These are phyloP conservation scores for Leptographium flavum DNA, from an alignment of 2,329 filamentous ascomycete species.

Conservation along the genomic window DNA sequence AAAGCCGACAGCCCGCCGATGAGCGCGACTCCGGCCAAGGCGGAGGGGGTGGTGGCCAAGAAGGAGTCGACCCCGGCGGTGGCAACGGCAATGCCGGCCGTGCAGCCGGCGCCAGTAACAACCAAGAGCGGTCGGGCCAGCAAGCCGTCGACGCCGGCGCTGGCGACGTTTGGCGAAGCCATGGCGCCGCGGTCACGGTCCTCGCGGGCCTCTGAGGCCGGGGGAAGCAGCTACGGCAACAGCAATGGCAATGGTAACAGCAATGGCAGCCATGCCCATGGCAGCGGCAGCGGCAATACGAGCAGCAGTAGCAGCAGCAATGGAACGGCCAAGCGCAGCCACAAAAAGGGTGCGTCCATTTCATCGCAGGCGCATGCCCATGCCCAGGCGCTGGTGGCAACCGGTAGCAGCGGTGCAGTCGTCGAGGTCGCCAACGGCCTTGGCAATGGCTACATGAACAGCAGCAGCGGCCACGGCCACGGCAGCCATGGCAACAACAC, in stretches of 20 bases:
- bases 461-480: slow-evolving; percentile 3
- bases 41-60: slow-evolving; percentile 30
- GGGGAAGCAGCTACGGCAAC: not conserved
- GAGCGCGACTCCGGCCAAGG: slow-evolving; percentile 5
- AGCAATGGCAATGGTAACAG: slow-evolving; percentile 2
- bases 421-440: not conserved
- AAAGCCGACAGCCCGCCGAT: slow-evolving; percentile 12
- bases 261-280: slow-evolving; percentile 7
- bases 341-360: slow-evolving; percentile 40
- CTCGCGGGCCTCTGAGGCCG: slow-evolving; percentile 29
- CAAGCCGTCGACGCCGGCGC: slow-evolving; percentile 50
- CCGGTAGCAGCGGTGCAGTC: slow-evolving; percentile 15
- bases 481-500: not conserved
- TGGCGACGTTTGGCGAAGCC: slow-evolving; percentile 48
- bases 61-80: slow-evolving; percentile 25
- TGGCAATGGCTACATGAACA: slow-evolving; percentile 5
- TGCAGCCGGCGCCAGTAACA: slow-evolving; percentile 14
- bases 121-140: slow-evolving; percentile 53
- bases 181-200: slow-evolving; percentile 33
- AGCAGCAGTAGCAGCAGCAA: slow-evolving; percentile 13
- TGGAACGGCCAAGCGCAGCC: slow-evolving; percentile 34
- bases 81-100: slow-evolving; percentile 12
- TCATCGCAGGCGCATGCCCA: slow-evolving; percentile 8
- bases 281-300: not conserved
- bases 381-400: slow-evolving; percentile 13